Conservation (phyloP, 2,329 filamentous ascomycete species). For the Tolypocladium pustulatum region DNA sequence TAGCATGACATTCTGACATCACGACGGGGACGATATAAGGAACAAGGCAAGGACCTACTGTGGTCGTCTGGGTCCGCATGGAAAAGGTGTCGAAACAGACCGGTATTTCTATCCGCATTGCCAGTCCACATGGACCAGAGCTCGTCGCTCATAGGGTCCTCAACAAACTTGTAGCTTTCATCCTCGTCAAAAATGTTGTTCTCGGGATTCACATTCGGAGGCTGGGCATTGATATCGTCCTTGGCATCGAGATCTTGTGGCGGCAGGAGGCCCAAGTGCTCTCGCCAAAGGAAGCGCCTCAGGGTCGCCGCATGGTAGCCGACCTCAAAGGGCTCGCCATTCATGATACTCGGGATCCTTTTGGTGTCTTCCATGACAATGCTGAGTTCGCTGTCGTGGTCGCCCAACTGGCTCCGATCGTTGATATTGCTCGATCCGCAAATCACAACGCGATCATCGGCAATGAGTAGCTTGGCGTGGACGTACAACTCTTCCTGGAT, state of each 20-base stretch:
- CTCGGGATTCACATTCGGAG: constrained; percentile 53
- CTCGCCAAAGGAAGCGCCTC: constrained; percentile 75
- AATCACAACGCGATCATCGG: constrained; percentile 75
- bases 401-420: constrained; percentile 77
- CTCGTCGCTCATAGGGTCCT: constrained; percentile 58
- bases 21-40: neutral
- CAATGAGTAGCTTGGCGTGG: constrained; percentile 83
- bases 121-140: constrained; percentile 60
- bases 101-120: constrained; percentile 60
- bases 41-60: constrained; percentile 34
- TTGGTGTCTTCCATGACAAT: constrained; percentile 83
- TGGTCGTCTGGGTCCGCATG: constrained; percentile 83
- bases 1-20: constrained; percentile 1
- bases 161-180: constrained; percentile 53
- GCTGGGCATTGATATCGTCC: constrained; percentile 62
- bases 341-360: constrained; percentile 62
- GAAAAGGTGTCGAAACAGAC: constrained; percentile 69
- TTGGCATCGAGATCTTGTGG: constrained; percentile 60
- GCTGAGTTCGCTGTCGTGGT: constrained; percentile 83
- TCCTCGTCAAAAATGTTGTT: constrained; percentile 54
- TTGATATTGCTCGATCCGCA: constrained; percentile 88
- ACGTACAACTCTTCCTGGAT: constrained; percentile 96
- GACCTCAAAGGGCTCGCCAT: constrained; percentile 65
- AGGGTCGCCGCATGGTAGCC: constrained; percentile 76
- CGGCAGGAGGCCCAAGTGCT: constrained; percentile 75